These are phyloP conservation scores for Rhodosporidiobolus odoratus DNA, from an alignment of 768 basidiomycete genomes.

Conservation along the genomic window DNA sequence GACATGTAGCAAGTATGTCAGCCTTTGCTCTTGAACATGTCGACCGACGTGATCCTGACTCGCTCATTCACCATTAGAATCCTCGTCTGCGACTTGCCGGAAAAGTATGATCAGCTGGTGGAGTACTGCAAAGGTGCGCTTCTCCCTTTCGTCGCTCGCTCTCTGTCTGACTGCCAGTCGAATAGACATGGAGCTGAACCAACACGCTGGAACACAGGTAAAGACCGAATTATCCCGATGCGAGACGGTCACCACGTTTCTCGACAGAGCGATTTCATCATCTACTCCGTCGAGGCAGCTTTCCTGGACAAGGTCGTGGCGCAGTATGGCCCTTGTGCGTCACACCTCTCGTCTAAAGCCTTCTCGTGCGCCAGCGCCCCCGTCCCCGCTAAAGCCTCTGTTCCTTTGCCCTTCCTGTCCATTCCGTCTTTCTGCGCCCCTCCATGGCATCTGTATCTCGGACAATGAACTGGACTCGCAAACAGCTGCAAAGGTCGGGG, in stretches of 20 bases:
- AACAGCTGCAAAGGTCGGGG: slow-evolving; percentile 81
- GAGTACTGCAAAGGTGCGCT: slow-evolving; percentile 58
- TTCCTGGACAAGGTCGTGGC: slow-evolving; percentile 74
- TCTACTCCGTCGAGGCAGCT: slow-evolving; percentile 93
- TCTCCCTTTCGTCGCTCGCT: background rate
- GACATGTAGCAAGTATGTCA: slow-evolving; percentile 65
- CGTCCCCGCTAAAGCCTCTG: no score
- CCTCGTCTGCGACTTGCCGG: slow-evolving; percentile 78
- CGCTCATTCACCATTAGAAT: no score
- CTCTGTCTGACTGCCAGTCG: no score
- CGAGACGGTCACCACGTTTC: slow-evolving; percentile 82
- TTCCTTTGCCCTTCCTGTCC: background rate
- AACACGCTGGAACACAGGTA: background rate
- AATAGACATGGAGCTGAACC: background rate
- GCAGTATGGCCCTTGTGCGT: slow-evolving; percentile 85
- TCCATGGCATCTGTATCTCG: background rate
- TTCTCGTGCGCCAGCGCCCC: no score
- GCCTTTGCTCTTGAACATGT: no score
- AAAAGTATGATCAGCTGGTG: slow-evolving; percentile 62
- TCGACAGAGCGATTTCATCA: slow-evolving; percentile 81
- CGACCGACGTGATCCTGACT: no score
- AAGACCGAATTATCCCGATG: slow-evolving; percentile 58
- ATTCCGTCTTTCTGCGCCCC: background rate
- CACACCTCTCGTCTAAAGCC: no score
- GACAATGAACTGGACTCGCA: background rate